Evolutionary conservation across 352 stramenopile species (phyloP).

Genomic region (Phytophthora fragariae): DNA sequence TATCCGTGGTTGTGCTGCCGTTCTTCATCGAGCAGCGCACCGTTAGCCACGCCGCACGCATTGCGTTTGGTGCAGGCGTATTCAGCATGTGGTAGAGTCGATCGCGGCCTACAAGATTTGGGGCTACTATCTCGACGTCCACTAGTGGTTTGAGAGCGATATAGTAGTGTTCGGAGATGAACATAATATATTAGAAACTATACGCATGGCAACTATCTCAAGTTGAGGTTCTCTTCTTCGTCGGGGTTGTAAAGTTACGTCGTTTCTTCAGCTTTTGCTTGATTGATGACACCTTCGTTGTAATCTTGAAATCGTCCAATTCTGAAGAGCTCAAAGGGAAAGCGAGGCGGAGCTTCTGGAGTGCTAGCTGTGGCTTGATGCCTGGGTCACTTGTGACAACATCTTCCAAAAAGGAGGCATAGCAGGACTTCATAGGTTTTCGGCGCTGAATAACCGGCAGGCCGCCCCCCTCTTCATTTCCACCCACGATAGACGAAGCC

Average conservation of each 20-base stretch:
- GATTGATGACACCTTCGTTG: neutral
- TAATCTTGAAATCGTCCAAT: neutral
- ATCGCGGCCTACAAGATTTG: too few species aligned
- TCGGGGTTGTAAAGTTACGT: neutral
- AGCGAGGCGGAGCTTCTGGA: neutral
- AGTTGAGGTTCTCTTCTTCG: too few species aligned
- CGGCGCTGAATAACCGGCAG: neutral
- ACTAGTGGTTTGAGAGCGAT: too few species aligned
- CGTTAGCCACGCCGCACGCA: too few species aligned
- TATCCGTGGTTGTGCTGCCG: too few species aligned
- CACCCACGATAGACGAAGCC: neutral
- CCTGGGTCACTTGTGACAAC: neutral
- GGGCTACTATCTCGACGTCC: too few species aligned
- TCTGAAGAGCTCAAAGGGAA: neutral
- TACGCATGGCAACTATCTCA: too few species aligned
- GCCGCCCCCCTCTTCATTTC: neutral
- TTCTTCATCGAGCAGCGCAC: too few species aligned
- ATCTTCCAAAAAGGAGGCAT: conserved; percentile 15
- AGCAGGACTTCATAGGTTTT: conserved; percentile 7
- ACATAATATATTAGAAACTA: too few species aligned
- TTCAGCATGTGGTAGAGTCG: too few species aligned
- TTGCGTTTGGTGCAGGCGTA: too few species aligned
- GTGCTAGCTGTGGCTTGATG: conserved; percentile 4
- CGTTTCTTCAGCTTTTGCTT: neutral
- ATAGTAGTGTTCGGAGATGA: too few species aligned